Conservation (phyloP, 2,329 filamentous ascomycete species). For the Colletotrichum australisinense region DNA sequence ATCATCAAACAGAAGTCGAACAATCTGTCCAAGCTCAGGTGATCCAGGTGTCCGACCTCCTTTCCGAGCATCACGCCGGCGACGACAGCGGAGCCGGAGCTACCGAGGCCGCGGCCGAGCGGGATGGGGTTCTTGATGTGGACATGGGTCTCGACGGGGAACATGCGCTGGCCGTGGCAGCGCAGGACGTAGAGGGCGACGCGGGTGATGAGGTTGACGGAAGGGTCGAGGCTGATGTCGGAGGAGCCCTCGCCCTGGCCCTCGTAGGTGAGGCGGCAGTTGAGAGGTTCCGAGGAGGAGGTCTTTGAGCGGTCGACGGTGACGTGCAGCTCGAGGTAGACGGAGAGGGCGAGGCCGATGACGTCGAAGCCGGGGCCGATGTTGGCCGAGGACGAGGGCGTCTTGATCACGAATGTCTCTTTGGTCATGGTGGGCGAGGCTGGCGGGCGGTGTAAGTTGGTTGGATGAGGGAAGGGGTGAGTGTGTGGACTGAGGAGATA, state of each 20-base stretch:
- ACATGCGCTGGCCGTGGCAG: constrained; percentile 87
- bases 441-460: constrained; percentile 23
- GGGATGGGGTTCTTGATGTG: constrained; percentile 98
- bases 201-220: constrained; percentile 91
- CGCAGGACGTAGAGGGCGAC: constrained; percentile 94
- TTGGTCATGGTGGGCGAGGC: constrained; percentile 42
- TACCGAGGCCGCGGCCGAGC: constrained; percentile 91
- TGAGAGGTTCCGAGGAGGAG: constrained; percentile 72
- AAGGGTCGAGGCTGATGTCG: constrained; percentile 84
- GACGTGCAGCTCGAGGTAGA: constrained; percentile 91
- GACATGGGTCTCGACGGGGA: constrained; percentile 87
- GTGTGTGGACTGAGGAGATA: not conserved
- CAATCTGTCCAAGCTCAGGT: constrained; percentile 77
- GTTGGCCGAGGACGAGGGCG: constrained; percentile 96
- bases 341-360: constrained; percentile 91
- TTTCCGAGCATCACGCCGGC: constrained; percentile 94
- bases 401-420: constrained; percentile 78
- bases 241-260: constrained; percentile 77
- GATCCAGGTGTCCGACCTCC: constrained; percentile 82
- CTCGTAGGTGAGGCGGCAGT: constrained; percentile 93
- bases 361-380: constrained; percentile 98
- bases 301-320: constrained; percentile 73
- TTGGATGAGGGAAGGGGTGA: not conserved
- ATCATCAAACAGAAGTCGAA: constrained; percentile 99
- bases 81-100: constrained; percentile 93